Percentiles rank a stretch among this genome's conserved stretches.
Conservation (phyloP, 1,139 yeast genomes). For the Yamadazyma songkhlaensis region DNA sequence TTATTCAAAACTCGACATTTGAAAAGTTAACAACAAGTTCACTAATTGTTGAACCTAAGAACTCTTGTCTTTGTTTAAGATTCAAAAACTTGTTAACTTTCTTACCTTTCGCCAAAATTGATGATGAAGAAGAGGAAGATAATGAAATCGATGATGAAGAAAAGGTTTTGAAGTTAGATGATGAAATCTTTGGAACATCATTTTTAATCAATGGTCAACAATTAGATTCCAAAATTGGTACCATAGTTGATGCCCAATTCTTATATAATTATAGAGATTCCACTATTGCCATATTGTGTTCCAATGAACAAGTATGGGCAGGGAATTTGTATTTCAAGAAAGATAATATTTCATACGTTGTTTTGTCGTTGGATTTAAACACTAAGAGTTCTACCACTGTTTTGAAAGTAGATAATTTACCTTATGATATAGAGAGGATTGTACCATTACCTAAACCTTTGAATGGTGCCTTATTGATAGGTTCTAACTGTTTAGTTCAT, state of each 20-base stretch:
- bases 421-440: conserved; percentile 69
- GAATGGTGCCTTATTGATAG: conserved; percentile 70
- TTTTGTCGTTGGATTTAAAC: conserved; percentile 64
- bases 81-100: conserved; percentile 73
- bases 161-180: conserved; percentile 3
- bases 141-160: conserved; percentile 19
- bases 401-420: conserved; percentile 60
- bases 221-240: conserved; percentile 56
- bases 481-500: conserved; percentile 76
- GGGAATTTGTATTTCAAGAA: conserved; percentile 61
- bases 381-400: conserved; percentile 66
- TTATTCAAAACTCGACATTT: conserved; percentile 50
- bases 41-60: conserved; percentile 64
- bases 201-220: conserved; percentile 57
- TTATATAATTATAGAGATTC: conserved; percentile 75
- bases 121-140: conserved; percentile 40
- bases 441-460: conserved; percentile 65
- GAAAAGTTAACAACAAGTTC: conserved; percentile 46
- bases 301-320: conserved; percentile 70
- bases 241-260: conserved; percentile 65
- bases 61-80: conserved; percentile 60
- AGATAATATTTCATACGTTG: conserved; percentile 62
- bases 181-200: conserved; percentile 42
- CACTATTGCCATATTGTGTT: conserved; percentile 70
- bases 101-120: conserved; percentile 57